These are phyloP conservation scores for Talaromyces islandicus DNA, from an alignment of 2,329 filamentous ascomycete genomes.

Conservation along the genomic window DNA sequence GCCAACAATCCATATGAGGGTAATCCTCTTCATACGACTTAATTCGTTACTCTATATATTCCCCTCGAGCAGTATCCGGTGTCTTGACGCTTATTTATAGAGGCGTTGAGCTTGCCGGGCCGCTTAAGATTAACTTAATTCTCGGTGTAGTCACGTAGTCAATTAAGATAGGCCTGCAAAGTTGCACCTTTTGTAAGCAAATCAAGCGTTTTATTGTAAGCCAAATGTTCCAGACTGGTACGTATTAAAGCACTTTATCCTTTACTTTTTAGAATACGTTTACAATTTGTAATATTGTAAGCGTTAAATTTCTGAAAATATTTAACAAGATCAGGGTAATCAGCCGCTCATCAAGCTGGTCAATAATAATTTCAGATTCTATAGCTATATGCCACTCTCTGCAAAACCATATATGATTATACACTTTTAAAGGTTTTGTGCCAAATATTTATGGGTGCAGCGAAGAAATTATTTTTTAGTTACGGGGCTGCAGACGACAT, in stretches of 20 bases:
- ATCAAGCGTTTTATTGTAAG: neutral
- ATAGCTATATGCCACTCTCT: neutral
- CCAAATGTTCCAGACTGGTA: neutral
- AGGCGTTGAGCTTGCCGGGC: neutral
- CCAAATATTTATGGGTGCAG: neutral
- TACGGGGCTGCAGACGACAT: neutral
- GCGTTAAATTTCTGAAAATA: neutral
- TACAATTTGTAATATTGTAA: neutral
- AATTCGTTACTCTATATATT: neutral
- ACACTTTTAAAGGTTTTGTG: neutral
- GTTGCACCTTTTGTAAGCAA: neutral
- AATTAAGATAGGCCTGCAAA: neutral
- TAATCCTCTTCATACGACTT: neutral
- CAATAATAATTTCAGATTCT: neutral
- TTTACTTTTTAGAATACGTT: neutral
- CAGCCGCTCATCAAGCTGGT: neutral
- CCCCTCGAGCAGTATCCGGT: neutral
- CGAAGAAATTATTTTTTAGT: neutral
- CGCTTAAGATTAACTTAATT: neutral
- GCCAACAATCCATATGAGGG: too few relatives aligned
- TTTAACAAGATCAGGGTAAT: neutral
- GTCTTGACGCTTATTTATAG: neutral
- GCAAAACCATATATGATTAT: neutral
- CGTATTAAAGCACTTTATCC: neutral
- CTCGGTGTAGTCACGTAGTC: neutral